A percentile compares a stretch with the other conserved stretches of the same genome.
phyloP scores from a whole-genome alignment of 345 rosid genomes.

The Citrus medica region DNA sequence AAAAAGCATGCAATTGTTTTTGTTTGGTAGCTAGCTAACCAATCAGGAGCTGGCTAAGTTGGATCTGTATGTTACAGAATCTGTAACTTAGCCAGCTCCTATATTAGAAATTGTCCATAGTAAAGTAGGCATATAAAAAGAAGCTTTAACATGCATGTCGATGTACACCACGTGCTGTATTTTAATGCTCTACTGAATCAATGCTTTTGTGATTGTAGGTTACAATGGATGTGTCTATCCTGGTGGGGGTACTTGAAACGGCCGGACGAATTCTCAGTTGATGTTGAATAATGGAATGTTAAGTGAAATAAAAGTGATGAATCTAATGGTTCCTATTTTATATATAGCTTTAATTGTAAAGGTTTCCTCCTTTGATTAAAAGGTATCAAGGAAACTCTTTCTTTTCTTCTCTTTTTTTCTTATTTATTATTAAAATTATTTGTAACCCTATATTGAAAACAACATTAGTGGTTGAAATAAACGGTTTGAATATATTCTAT shows the following conservation, averaged over 20 bases:
- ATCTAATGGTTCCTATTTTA: not conserved
- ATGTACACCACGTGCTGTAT: not conserved
- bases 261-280: not conserved
- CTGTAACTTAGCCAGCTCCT: no score
- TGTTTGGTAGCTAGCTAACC: no score
- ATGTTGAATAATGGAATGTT: not conserved
- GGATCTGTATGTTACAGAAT: no score
- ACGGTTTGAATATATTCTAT: not conserved
- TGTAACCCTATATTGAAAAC: not conserved
- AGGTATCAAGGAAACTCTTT: not conserved
- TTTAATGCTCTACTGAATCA: not conserved
- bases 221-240: conserved; percentile 58
- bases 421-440: not conserved
- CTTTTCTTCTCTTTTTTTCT: no score
- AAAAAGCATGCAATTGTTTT: no score
- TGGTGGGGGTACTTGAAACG: conserved; percentile 49
- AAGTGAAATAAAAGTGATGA: conserved; percentile 14
- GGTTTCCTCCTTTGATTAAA: conserved; percentile 7
- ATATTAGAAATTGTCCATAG: not conserved
- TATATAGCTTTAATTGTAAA: conserved; percentile 17
- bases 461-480: not conserved
- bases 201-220: conserved; percentile 33
- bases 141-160: not conserved
- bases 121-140: not conserved
- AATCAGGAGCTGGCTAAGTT: no score